Evolutionary conservation across 768 basidiomycete species (phyloP), one percentile per base, ranked within the genome.

Genomic region (Paxillus rubicundulus): DNA sequence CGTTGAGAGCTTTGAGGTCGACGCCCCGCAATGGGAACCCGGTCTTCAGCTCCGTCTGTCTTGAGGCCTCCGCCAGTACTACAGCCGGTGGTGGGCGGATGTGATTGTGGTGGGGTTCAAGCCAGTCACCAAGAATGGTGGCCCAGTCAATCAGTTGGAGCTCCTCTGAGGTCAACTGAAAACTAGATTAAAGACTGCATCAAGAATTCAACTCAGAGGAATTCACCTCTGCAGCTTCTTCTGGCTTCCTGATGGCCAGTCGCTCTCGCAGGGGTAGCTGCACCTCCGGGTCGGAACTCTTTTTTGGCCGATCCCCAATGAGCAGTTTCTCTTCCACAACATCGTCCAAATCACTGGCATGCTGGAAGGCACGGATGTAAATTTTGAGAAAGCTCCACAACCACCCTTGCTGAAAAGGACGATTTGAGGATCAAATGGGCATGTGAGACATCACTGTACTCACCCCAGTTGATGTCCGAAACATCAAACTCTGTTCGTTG

Each of bases 321-420:
- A 91, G 74, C 10, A 91, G 75, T 61, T 89, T 91, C 60, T 90
- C 88, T 67, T 92, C 88, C 0, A 89, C 86, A 1, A 77, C 82
- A 56, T 89, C 86, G 61, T 91, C 86, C 40, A 92, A 72, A 60
- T 92, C 89, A 58, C 87, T 89, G 28, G 85, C 86, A 66, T 86
- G 82, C 59, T 88, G 84, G 67, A 91, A 81, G 45, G 82, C 81
- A 49, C 84, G 77, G 59, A 92, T 87, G 59, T 94, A 95, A 20
- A 86, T 71, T 62, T 87, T 85, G 45, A 92, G 71, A 72, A 89
- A 87, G 9, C 79, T 72, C 58, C 72, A 74, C 16, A 93, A 69
- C 91, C 91, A 95, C 13, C 82, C 81, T 57, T 74, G 71, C 90
- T 93, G 32, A 34, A 51, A 50, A 24, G 28, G 21, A 57, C 2